Base-by-base conservation (phyloP, 2,329 filamentous ascomycete genomes). In the Ceratocystis variospora region DNA sequence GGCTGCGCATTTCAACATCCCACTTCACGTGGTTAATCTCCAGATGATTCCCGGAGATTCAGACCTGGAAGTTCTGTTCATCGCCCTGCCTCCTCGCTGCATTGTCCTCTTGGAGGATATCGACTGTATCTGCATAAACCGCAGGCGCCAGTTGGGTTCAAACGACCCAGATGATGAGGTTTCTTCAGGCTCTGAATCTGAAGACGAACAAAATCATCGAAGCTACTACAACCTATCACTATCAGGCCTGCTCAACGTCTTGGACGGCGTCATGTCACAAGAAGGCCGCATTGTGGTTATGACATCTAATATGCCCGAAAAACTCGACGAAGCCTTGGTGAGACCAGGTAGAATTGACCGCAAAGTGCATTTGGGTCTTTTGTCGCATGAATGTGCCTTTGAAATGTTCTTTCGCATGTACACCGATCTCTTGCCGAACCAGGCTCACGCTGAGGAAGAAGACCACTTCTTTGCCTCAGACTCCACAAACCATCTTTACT, bases 211-310 rank as follows among this genome's bases (percentile, higher is more conserved):
- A 76, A 46, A 71, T 80, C n/a, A 89, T 92, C 70, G 25, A 45
- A 5, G 17, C 22, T 22, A 48, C 8, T 48, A 19, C 8, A 28
- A 62, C 8, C 25, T 68, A 44, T 89, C 87, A 0, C 80, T 94
- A 1, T 89, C 88, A 0, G 89, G 89, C 0, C 80, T 95, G 0
- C 80, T 95, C 63, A 95, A 95, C 74, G 87, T 87, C 67, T 90
- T 95, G 68, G 89, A 95, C 71, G 88, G 90, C 65, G 88, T 91
- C 0, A 87, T 87, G 0, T 88, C 85, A 2, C 87, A 89, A 71
- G 89, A 93, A 75, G 89, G 88, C 31, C 83, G 88, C 59, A 83
- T 93, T 12, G 80, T 93, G 19, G 86, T 93, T 76, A 90, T 92
- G 87, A 92, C 89, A 0, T 90, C 87, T 41, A 94, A 93, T 74